Conservation (phyloP, 2,329 filamentous ascomycete genomes). For the Escovopsis sp. region DNA sequence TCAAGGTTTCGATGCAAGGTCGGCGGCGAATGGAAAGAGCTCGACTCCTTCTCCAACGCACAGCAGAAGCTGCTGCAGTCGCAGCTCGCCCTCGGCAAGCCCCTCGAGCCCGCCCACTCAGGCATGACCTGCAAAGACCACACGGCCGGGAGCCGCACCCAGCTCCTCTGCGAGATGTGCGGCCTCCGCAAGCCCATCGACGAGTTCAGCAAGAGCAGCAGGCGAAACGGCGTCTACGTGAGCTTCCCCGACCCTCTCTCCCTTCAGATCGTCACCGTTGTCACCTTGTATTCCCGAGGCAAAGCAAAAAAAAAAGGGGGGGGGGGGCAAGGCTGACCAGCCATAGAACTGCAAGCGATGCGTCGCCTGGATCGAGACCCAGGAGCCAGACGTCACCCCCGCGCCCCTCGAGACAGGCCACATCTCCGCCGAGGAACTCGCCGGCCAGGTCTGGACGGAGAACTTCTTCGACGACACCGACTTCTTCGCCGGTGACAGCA, state of each 20-base stretch:
- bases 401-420: conserved; percentile 18
- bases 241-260: conserved; percentile 4
- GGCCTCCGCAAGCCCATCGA: conserved; percentile 12
- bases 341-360: conserved; percentile 21
- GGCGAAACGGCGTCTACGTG: conserved; percentile 16
- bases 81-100: conserved; percentile 5
- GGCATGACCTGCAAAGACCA: conserved; percentile 25
- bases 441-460: conserved; percentile 5
- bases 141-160: conserved; percentile 9
- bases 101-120: conserved; percentile 15
- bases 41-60: conserved; percentile 17
- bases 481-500: conserved; percentile 13
- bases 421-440: conserved; percentile 17
- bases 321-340: conserved; percentile 2
- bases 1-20: conserved; percentile 20
- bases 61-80: conserved; percentile 16
- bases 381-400: conserved; percentile 19
- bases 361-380: conserved; percentile 21
- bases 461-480: conserved; percentile 8
- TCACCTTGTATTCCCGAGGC: too few relatives aligned
- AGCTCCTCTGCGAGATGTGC: conserved; percentile 20
- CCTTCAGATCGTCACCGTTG: background rate
- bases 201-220: conserved; percentile 17
- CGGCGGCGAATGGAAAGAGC: conserved; percentile 22
- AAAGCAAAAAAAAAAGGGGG: too few relatives aligned